Evolutionary conservation across 1,139 yeast species (phyloP), one percentile per base, ranked within the genome.

Genomic region (Pichia sp.): DNA sequence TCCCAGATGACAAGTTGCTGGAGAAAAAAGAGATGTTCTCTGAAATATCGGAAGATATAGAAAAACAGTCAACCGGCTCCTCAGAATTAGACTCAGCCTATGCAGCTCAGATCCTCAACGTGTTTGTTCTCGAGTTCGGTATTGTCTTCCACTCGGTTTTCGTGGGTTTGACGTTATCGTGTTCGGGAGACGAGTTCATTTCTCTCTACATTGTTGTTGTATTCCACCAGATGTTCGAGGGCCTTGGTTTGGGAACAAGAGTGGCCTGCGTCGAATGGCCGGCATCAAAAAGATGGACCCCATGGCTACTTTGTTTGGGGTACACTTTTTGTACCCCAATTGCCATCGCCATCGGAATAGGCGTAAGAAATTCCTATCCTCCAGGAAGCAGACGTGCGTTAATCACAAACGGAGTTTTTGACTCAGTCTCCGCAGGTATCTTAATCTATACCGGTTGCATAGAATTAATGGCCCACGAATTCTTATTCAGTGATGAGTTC

Each of bases 171-270:
- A 70, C 82, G 2, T 69, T 80, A 53, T 77, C 82, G 2, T 78
- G 78, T 44, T 70, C 81, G 5, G 88, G 88, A 57, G 80, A 77
- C 16, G 95, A 89, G 68, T 90, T 88, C 68, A 77, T 75, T 49
- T 81, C 93, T 1, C 75, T 90, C 52, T 90, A 87, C 70, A 79
- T 86, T 62, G 97, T 90, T n/a, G 70, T 90, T 53, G 84, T 87
- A 2, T 90, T 90, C 79, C 97, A 90, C 72, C 97, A 90, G 72
- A 79, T 87, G 77, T 90, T 90, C 70, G 97, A 90, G 75, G 97
- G 97, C 54, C 75, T 90, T 54, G 97, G 97, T 63, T 77, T 90
- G 63, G 97, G 97, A 51, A 80, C 96, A 10, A 80, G 97, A 68
- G 78, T 90, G 54, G 90, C 96, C 0, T 76, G 80, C 32, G 82